Base-by-base conservation (phyloP, 352 stramenopile species). In the Pythium pyrilobum region DNA sequence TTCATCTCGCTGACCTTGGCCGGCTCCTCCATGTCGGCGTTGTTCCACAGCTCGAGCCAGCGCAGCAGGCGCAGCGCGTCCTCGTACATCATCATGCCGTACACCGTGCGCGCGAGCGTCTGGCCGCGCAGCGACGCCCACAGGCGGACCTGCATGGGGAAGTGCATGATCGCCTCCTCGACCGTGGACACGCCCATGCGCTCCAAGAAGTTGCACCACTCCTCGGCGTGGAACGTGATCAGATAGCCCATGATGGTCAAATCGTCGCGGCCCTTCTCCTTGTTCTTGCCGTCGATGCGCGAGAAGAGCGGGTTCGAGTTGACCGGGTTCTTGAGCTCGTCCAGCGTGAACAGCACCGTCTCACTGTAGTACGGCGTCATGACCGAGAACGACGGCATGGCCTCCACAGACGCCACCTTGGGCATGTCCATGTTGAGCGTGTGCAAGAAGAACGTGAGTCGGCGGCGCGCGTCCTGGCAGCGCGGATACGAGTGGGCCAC, bases 81-180 rank as follows among this genome's bases (percentile, higher is more conserved):
- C 70, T 94, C 83, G 61, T 95, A 96, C 64, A 94, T 64, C 83
- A 94, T 94, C 80, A 96, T 94, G 16, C 85, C 85, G 44, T 92
- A 82, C 0, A 94, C 83, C 0, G 85, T 94, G 34, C 85, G 74
- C n/a, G 81, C 83, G 9, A 96, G 71, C 9, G 85, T 96, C 60
- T 96, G 85, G 5, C 83, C 83, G 42, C 85, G 78, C 59, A 91
- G 72, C 4, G 81, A 92, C 16, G 85, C 85, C 85, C 85, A 96
- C 8, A 94, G 55, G 44, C 83, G 83, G 18, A 95, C 82, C 49
- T 92, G 70, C 41, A 74, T 87, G 0, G 85, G 71, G 29, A 79
- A 76, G 4, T 71, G 67, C 16, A 70, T 66, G 10, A 93, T 58
- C 3, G 83, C 85, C 37, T 95, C 82, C 27, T 94, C 83, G 0